These are phyloP conservation scores for Amoebophrya sp. DNA, from an alignment of 169 alveolate genomes.

Conservation along the genomic window DNA sequence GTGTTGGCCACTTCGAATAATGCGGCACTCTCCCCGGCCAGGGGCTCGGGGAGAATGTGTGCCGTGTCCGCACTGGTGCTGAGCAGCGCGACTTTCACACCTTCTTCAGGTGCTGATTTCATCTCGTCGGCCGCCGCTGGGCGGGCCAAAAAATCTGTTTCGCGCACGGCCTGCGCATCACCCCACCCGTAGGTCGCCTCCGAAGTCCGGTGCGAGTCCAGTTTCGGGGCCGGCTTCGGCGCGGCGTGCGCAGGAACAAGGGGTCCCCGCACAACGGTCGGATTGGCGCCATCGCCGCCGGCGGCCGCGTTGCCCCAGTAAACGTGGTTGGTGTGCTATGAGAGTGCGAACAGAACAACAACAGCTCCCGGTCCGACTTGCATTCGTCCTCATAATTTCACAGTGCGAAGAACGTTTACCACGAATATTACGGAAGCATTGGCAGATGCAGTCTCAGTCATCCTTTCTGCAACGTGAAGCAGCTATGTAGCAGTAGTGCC, in stretches of 20 bases:
- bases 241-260: not conserved
- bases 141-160: not conserved
- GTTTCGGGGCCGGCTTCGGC: not conserved
- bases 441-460: no score
- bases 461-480: no score
- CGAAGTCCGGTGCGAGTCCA: not conserved
- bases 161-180: not conserved
- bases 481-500: no score
- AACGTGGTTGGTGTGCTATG: not conserved
- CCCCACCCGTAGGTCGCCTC: not conserved
- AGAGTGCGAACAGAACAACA: no score
- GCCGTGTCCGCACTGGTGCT: not conserved
- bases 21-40: not conserved
- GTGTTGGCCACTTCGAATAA: not conserved
- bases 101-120: not conserved
- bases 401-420: no score
- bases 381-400: no score
- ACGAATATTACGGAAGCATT: no score
- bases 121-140: not conserved
- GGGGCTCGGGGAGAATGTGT: not conserved
- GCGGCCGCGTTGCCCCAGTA: not conserved
- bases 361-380: no score
- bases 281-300: not conserved
- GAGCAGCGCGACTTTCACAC: not conserved
- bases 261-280: not conserved